Evolutionary conservation across 1,139 yeast species (phyloP), one percentile per base, ranked within the genome.

Genomic region (Hemisphaericaspora xylofermentans): DNA sequence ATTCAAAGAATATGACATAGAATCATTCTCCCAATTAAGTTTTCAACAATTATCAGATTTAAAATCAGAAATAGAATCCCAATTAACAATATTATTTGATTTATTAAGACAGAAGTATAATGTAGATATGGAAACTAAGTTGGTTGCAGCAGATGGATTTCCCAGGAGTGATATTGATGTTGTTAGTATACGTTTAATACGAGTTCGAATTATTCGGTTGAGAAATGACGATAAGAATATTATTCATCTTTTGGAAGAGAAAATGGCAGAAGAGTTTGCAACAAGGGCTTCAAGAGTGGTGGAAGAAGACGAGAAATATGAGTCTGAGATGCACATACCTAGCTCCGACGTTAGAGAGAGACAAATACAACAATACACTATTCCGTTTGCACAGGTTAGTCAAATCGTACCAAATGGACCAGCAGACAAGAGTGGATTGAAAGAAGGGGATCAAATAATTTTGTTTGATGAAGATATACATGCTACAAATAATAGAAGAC

Each of bases 121-220:
- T 29, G 82, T 75, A 1, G 79, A 75, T 47, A 80, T 88, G 89
- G 61, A 73, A 15, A 82, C 94, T 0, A 70, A 81, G 0, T 64
- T 91, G 49, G 60, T 85, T 2, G 76, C 85, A 0, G 46, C 54
- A 0, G 96, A 91, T 53, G 97, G 97, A 28, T 93, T 78, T 51
- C 98, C 98, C 0, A 68, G 97, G 29, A 65, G 72, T 13, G 98
- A 93, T 57, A 76, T 91, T 25, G 96, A 93, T 53, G 86, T 91
- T 5, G 80, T 84, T 3, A 74, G 85, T 29, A 68, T 82, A 2
- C 66, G 94, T 40, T 64, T 77, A n/a, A 56, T 79, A 0, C 61
- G 96, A 46, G 76, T 81, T 7, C 76, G 76, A 52, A 78, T 89
- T 31, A 81, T 85, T 36, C 68, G 86, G 42, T 66, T 84, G 40